Percentiles rank a stretch among this genome's conserved stretches.
Evolutionary conservation across 2,329 filamentous ascomycete genomes (phyloP).

Genomic region (Hypoxylon sp.): DNA sequence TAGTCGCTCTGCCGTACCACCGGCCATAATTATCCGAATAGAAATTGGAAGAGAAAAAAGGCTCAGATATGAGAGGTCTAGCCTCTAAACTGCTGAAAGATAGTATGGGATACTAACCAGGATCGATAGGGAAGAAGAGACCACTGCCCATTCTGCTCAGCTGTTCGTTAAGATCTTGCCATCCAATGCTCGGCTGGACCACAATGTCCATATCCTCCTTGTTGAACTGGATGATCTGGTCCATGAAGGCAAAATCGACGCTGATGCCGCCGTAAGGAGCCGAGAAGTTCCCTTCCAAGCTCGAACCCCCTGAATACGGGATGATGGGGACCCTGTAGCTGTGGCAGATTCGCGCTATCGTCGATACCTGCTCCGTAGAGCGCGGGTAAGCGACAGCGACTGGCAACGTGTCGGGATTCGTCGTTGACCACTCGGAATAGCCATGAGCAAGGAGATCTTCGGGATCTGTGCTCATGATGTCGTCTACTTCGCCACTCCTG

Average conservation of each 20-base stretch:
- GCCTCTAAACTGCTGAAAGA: neutral
- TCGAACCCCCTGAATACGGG: conserved; percentile 85
- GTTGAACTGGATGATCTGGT: conserved; percentile 79
- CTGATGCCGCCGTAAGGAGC: conserved; percentile 87
- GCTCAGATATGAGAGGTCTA: neutral
- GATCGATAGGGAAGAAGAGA: conserved; percentile 91
- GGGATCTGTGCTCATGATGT: conserved; percentile 68
- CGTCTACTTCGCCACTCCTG: conserved; percentile 50
- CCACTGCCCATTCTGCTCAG: conserved; percentile 73
- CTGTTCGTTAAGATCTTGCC: conserved; percentile 85
- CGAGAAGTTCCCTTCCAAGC: conserved; percentile 88
- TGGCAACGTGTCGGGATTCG: conserved; percentile 66
- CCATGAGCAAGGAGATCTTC: conserved; percentile 69
- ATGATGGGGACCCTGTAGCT: conserved; percentile 85
- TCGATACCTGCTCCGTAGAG: conserved; percentile 66
- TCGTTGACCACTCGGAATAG: conserved; percentile 73
- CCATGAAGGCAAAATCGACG: conserved; percentile 90
- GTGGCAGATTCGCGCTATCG: conserved; percentile 73
- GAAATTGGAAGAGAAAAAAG: neutral
- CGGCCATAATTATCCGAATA: neutral
- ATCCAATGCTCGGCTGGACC: conserved; percentile 90
- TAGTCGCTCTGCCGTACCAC: conserved; percentile 30
- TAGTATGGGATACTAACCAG: conserved; percentile 65
- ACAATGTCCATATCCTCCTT: conserved; percentile 92
- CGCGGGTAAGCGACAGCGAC: conserved; percentile 71